Evolutionary conservation across 176 grass and related monocot species (phyloP).

Genomic region (Eleusine coracana): DNA sequence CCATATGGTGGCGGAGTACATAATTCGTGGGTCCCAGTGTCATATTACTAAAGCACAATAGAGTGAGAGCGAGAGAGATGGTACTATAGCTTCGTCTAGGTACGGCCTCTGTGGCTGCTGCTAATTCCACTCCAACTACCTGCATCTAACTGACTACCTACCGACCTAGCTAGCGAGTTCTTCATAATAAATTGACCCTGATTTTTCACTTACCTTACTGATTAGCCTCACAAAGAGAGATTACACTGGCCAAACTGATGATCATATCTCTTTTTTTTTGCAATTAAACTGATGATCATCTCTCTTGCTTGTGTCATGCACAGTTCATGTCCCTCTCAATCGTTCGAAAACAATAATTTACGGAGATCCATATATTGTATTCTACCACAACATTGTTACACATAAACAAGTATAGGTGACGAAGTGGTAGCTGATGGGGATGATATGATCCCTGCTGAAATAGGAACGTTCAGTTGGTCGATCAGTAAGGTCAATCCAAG

Average conservation of each 20-base stretch:
- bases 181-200: not conserved
- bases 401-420: not conserved
- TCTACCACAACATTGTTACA: not conserved
- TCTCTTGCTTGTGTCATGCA: not conserved
- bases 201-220: too few species aligned
- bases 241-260: too few species aligned
- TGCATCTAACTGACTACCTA: conserved; percentile 9
- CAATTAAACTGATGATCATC: too few species aligned
- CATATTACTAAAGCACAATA: not conserved
- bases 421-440: not conserved
- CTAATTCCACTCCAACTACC: conserved; percentile 17
- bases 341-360: conserved; percentile 23
- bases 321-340: not conserved
- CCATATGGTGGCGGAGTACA: not conserved
- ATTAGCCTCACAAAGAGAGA: too few species aligned
- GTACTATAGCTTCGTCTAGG: not conserved
- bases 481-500: not conserved
- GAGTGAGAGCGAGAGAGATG: not conserved
- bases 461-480: not conserved
- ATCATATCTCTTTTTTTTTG: too few species aligned
- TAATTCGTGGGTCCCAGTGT: not conserved
- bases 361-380: not conserved
- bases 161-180: not conserved
- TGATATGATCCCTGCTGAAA: not conserved
- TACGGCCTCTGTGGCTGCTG: not conserved